Conservation (phyloP, 2,329 filamentous ascomycete species). For the Tolypocladium amazonense region DNA sequence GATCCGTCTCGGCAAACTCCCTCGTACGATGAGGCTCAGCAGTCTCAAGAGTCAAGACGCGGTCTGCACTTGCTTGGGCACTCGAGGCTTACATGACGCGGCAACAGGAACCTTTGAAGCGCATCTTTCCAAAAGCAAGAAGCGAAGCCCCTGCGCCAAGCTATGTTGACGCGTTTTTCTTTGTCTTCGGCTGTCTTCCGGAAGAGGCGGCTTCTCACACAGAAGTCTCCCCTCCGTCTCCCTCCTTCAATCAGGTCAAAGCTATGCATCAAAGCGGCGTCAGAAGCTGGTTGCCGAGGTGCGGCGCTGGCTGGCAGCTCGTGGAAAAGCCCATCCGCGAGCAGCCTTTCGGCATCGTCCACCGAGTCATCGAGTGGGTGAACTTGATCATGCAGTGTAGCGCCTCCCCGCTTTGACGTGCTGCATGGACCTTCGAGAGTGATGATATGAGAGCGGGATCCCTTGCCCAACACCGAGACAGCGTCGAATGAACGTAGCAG, state of each 20-base stretch:
- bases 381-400: background rate
- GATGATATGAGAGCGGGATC: background rate
- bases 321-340: background rate
- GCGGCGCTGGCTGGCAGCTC: too few relatives aligned
- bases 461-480: background rate
- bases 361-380: background rate
- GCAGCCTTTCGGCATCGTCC: background rate
- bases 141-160: background rate
- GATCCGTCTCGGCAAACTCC: background rate
- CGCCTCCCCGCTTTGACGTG: background rate
- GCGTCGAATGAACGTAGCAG: background rate
- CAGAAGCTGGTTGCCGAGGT: too few relatives aligned
- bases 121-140: background rate
- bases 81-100: background rate
- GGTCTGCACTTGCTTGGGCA: too few relatives aligned
- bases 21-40: background rate
- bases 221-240: too few relatives aligned
- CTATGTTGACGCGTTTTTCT: background rate
- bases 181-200: background rate
- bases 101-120: background rate
- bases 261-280: too few relatives aligned
- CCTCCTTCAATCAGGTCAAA: too few relatives aligned
- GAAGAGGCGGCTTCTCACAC: background rate
- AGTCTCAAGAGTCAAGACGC: background rate
- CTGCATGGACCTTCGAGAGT: background rate